A percentile compares a stretch with the other conserved stretches of the same genome.
These are phyloP conservation scores for Lactarius sp. DNA, from an alignment of 768 basidiomycete species.

Conservation along the genomic window DNA sequence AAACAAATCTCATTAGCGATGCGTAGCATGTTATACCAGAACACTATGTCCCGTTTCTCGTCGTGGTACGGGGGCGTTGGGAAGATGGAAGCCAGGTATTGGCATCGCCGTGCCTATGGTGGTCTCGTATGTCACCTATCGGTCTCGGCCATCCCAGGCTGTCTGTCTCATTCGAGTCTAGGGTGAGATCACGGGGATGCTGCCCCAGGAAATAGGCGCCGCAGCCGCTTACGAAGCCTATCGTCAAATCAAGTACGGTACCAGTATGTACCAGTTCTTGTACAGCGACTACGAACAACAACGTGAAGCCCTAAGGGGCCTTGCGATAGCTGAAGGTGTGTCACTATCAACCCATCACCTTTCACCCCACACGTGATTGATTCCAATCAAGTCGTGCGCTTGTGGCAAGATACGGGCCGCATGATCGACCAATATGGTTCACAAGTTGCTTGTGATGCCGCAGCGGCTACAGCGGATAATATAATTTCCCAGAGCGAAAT, in stretches of 20 bases:
- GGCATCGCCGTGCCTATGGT: constrained; percentile 64
- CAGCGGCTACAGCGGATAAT: constrained; percentile 18
- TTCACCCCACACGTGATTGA: constrained; percentile 13
- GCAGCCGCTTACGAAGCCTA: constrained; percentile 78
- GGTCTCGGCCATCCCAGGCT: not conserved
- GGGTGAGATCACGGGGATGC: constrained; percentile 48
- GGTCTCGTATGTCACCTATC: constrained; percentile 41
- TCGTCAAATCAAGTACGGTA: constrained; percentile 59
- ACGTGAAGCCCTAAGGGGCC: constrained; percentile 59
- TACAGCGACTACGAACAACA: constrained; percentile 55
- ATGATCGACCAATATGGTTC: constrained; percentile 28
- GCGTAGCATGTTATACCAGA: constrained; percentile 36
- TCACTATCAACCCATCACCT: not conserved
- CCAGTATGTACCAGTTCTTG: constrained; percentile 49
- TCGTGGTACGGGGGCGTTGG: constrained; percentile 40
- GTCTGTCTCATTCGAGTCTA: constrained; percentile 27
- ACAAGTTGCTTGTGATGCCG: constrained; percentile 17
- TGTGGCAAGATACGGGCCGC: constrained; percentile 49
- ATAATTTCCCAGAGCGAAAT: constrained; percentile 18
- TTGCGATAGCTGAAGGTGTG: constrained; percentile 69
- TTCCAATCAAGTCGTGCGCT: constrained; percentile 43
- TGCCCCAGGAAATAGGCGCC: constrained; percentile 61
- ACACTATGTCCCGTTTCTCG: constrained; percentile 33
- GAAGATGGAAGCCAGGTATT: constrained; percentile 55
- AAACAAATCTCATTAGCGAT: not conserved